phyloP scores from a whole-genome alignment of 2,329 filamentous ascomycete species.

The Ophiostoma sp. region DNA sequence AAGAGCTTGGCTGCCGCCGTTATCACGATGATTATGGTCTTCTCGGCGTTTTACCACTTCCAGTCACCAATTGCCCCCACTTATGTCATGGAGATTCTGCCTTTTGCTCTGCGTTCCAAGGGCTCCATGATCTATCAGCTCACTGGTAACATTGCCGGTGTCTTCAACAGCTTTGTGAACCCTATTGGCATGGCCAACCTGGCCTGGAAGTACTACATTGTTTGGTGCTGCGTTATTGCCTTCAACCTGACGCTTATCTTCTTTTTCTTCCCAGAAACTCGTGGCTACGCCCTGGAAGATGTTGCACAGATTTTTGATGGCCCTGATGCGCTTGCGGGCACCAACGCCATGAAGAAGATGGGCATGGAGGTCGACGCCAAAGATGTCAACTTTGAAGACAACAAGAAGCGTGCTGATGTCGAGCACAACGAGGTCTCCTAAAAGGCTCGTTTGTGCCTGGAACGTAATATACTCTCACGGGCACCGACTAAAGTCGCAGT shows the following conservation, averaged over 20 bases:
- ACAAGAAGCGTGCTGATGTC: constrained; percentile 1
- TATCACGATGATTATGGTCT: constrained; percentile 22
- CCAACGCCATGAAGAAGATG: constrained; percentile 19
- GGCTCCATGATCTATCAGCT: constrained; percentile 25
- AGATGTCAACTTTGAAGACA: not conserved
- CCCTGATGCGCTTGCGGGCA: constrained; percentile 4
- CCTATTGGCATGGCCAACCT: constrained; percentile 27
- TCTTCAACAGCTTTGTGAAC: constrained; percentile 28
- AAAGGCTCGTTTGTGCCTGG: not conserved
- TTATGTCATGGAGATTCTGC: constrained; percentile 26
- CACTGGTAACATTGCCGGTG: constrained; percentile 21
- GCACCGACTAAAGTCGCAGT: not conserved
- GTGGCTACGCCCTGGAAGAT: constrained; percentile 23
- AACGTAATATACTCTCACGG: not conserved
- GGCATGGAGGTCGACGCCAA: constrained; percentile 16
- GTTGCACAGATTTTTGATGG: constrained; percentile 49
- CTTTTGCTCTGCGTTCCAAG: constrained; percentile 26
- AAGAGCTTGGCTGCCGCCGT: constrained; percentile 22
- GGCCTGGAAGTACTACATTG: constrained; percentile 30
- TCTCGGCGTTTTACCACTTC: constrained; percentile 36
- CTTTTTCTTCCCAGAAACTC: constrained; percentile 28
- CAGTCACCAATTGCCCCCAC: constrained; percentile 34
- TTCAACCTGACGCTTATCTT: constrained; percentile 30
- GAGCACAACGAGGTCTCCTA: constrained; percentile 16
- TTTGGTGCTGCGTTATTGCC: constrained; percentile 26